Conservation (phyloP, 2,329 filamentous ascomycete species). For the Diaporthe longicolla region DNA sequence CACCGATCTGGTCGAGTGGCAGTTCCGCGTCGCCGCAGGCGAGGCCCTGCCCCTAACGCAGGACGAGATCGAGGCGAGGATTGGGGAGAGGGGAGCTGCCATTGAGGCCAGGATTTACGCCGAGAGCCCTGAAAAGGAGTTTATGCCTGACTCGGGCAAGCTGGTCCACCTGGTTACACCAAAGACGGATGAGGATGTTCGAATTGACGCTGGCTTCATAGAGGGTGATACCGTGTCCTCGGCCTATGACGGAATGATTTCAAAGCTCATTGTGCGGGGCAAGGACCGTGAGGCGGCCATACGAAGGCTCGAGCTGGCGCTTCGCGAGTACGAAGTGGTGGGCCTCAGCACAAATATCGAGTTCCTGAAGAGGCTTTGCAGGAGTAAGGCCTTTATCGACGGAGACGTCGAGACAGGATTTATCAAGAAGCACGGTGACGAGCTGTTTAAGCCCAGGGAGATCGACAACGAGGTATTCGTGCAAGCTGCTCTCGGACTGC, state of each 20-base stretch:
- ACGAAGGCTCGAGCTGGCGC: slow-evolving; percentile 82
- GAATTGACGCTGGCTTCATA: slow-evolving; percentile 94
- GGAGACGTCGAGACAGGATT: slow-evolving; percentile 97
- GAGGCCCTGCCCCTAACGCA: slow-evolving; percentile 71
- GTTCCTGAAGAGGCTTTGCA: slow-evolving; percentile 91
- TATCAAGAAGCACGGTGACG: slow-evolving; percentile 87
- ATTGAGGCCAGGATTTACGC: slow-evolving; percentile 98
- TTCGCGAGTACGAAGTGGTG: slow-evolving; percentile 92
- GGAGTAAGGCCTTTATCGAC: slow-evolving; percentile 83
- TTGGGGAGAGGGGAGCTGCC: slow-evolving; percentile 83
- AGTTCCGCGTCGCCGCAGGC: slow-evolving; percentile 80
- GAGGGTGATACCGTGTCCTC: slow-evolving; percentile 93
- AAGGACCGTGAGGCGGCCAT: slow-evolving; percentile 84
- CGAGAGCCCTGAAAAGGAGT: slow-evolving; percentile 91
- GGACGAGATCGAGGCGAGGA: slow-evolving; percentile 78
- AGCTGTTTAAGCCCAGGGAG: slow-evolving; percentile 77
- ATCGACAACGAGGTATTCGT: slow-evolving; percentile 82
- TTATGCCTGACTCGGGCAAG: slow-evolving; percentile 93
- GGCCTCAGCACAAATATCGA: slow-evolving; percentile 96
- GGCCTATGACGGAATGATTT: slow-evolving; percentile 98
- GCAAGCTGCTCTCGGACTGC: slow-evolving; percentile 86
- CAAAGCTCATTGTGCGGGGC: slow-evolving; percentile 94
- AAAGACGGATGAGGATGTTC: slow-evolving; percentile 76
- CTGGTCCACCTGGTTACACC: slow-evolving; percentile 88
- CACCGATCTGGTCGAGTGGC: slow-evolving; percentile 91